Conservation (phyloP, 1,139 yeast genomes). For the Meyerozyma guilliermondii region DNA sequence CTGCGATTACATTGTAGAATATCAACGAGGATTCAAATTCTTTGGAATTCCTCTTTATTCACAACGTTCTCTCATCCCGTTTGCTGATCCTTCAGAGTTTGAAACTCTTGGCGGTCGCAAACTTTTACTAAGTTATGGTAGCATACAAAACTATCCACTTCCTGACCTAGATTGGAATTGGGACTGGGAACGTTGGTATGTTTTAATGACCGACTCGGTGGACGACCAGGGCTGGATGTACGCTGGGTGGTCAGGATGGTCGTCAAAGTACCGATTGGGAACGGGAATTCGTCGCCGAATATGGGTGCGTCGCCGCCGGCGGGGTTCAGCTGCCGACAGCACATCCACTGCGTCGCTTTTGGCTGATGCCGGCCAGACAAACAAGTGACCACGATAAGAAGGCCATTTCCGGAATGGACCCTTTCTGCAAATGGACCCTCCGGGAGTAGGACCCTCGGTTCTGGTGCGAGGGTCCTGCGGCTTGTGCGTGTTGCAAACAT, state of each 20-base stretch:
- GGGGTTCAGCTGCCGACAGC: not conserved
- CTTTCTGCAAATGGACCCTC: too few species aligned
- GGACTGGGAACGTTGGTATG: slow-evolving; percentile 71
- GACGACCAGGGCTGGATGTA: slow-evolving; percentile 82
- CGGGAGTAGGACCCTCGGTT: too few species aligned
- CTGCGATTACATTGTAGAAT: slow-evolving; percentile 50
- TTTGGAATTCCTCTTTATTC: slow-evolving; percentile 64
- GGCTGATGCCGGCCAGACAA: not conserved
- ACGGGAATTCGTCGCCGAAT: not conserved
- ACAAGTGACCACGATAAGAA: too few species aligned
- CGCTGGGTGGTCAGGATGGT: slow-evolving; percentile 4
- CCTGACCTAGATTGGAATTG: slow-evolving; percentile 70
- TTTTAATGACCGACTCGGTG: slow-evolving; percentile 63
- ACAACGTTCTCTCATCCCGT: slow-evolving; percentile 48
- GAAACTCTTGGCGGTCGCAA: slow-evolving; percentile 23
- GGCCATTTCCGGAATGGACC: too few species aligned
- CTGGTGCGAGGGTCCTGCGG: too few species aligned
- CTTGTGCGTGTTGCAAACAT: too few species aligned
- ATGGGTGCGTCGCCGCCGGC: slow-evolving; percentile 1
- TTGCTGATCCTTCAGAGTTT: slow-evolving; percentile 53
- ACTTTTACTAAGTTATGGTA: slow-evolving; percentile 20
- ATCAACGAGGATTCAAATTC: slow-evolving; percentile 64
- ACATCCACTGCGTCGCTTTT: not conserved
- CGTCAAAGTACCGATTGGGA: slow-evolving; percentile 1
- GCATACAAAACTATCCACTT: slow-evolving; percentile 44